Evolutionary conservation across 495 filamentous ascomycete species (phyloP).

Genomic region (Tuber umbilicatum): DNA sequence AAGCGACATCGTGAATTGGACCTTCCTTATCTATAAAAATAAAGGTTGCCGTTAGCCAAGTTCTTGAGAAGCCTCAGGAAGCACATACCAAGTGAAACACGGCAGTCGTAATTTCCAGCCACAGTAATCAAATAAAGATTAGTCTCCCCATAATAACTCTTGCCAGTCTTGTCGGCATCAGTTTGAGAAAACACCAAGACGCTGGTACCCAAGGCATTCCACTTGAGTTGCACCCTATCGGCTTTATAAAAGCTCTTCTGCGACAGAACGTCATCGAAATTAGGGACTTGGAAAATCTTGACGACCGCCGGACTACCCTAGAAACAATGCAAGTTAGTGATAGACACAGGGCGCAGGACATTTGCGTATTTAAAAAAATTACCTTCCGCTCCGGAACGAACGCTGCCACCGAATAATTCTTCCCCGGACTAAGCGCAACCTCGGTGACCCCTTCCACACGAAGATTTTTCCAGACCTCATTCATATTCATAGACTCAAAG

Average conservation of each 20-base stretch:
- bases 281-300: conserved; percentile 87
- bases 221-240: conserved; percentile 96
- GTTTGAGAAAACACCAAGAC: conserved; percentile 95
- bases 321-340: conserved; percentile 16
- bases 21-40: conserved; percentile 75
- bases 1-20: conserved; percentile 95
- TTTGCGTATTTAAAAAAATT: conserved; percentile 13
- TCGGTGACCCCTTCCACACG: conserved; percentile 83
- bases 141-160: conserved; percentile 98
- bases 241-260: conserved; percentile 99
- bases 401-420: conserved; percentile 82
- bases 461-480: conserved; percentile 88
- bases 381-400: conserved; percentile 95
- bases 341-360: background rate
- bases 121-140: conserved; percentile 92
- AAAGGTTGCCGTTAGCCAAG: conserved; percentile 13
- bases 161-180: conserved; percentile 93
- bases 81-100: conserved; percentile 67
- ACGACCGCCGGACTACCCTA: conserved; percentile 86
- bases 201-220: conserved; percentile 84
- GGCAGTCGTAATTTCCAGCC: conserved; percentile 83
- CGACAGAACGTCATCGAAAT: conserved; percentile 71
- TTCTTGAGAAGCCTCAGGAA: background rate
- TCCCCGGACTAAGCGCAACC: conserved; percentile 81
- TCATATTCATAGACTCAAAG: conserved; percentile 77